Conservation (phyloP, 176 grass and related monocot genomes). For the Bolboschoenus planiculmis region DNA sequence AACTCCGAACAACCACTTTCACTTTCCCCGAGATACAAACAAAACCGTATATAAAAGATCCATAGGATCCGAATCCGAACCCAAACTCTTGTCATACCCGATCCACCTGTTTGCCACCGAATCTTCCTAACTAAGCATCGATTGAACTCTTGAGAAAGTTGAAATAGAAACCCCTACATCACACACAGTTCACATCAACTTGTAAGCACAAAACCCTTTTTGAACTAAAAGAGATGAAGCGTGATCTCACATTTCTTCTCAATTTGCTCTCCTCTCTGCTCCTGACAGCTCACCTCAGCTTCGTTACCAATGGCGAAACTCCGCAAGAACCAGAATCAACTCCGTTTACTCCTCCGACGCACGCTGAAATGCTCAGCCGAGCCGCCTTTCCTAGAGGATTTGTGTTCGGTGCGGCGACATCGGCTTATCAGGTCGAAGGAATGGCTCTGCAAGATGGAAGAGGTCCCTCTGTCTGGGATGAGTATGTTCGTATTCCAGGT, state of each 20-base stretch:
- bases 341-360: not conserved
- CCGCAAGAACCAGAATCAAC: not conserved
- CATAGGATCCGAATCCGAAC: too few species aligned
- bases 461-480: constrained; percentile 21
- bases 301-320: not conserved
- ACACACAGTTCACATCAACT: not conserved
- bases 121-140: too few species aligned
- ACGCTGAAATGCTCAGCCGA: not conserved
- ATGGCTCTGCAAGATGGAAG: constrained; percentile 10
- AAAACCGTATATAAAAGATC: too few species aligned
- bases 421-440: constrained; percentile 22
- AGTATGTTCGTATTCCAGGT: constrained; percentile 4
- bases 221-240: not conserved
- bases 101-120: too few species aligned
- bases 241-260: not conserved
- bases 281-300: not conserved
- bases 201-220: not conserved
- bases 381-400: not conserved
- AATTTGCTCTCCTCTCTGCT: not conserved
- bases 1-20: too few species aligned
- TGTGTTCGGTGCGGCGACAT: constrained; percentile 10
- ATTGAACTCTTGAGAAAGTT: too few species aligned
- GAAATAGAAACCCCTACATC: too few species aligned
- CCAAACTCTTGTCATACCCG: too few species aligned
- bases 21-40: too few species aligned